Base-by-base conservation (phyloP, 2,329 filamentous ascomycete species). In the Ascochyta viciae-villosae region DNA sequence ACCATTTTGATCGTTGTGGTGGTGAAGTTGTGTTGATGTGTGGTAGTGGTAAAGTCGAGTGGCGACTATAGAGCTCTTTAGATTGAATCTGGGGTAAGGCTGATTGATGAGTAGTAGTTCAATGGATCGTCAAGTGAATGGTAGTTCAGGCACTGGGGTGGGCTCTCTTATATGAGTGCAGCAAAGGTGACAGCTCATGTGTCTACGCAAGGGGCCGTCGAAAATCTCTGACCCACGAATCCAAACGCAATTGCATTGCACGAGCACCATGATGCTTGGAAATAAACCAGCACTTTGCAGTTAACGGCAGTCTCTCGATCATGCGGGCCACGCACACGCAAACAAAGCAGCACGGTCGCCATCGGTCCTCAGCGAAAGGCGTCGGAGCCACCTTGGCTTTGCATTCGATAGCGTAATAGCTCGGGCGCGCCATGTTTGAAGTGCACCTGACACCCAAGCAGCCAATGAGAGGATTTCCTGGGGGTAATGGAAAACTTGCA, bases 231-330 rank as follows among this genome's bases (percentile, higher is more conserved):
- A 63, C 62, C 61, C 62, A 61, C 63, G 50, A 65, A 67, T 62
- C 65, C 66, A 60, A 65, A 54, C 60, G 65, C 58, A 55, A 68
- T 60, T 54, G 50, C 54, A 54, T 54, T 43, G 64, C 69, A 70
- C 63, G 66, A 62, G 58, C 55, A 57, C 49, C 49, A 45, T 13
- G 27, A 41, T 59, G 53, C 59, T 64, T 63, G 62, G 62, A 61
- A 57, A 55, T 54, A 56, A 53, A 62, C 61, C 54, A 60, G 64
- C 66, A 70, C 75, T 74, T 76, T 77, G 72, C 75, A 76, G 75
- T 77, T 77, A 77, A 76, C 73, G 73, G 75, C 73, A 76, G 64
- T 61, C 50, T 46, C 50, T 51, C 59, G 69, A 72, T 76, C 72
- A 75, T 72, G 70, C 68, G 72, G 62, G 42, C 58, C 57, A 55